Evolutionary conservation across 1,139 yeast species (phyloP), one percentile per base, ranked within the genome.

Genomic region (Kazachstania sp.): DNA sequence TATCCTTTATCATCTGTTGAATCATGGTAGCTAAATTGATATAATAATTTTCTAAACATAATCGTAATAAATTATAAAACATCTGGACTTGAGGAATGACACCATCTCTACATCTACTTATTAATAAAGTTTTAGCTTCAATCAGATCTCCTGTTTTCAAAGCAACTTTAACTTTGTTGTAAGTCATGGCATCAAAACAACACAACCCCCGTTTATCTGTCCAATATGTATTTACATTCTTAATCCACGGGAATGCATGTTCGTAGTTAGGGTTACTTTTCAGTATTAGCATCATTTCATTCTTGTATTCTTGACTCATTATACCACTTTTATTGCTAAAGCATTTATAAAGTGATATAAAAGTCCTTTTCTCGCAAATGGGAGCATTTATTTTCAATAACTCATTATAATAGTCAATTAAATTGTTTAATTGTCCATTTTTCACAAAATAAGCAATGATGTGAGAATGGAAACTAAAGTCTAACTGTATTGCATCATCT

Each of bases 371-470:
- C 11, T 37, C 31, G 8, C 37, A 29, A 16, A 48, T 15, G 1
- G 37, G 18, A 12, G 41, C 15, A 16, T 37, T 32, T 6, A 19
- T 39, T 13, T 36, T 39, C 13, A 40, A 18, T 20, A 46, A 35
- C 8, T 40, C 41, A 2, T 52, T 46, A 32, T 54, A 53, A 45
- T 58, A 59, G 13, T 48, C 48, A 8, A 56, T 39, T 13, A 60
- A 44, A 26, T 54, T 50, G 2, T 37, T 40, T 7, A 60, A 30
- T 18, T 51, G 49, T 9, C 63, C 62, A 11, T 49, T 48, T 23
- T 51, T 54, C 8, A 53, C 53, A 46, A 59, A 61, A 49, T 57
- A 57, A 19, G 48, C 49, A 11, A 55, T 50, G 26, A 59, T 47
- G 6, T 48, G 40, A 4, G 42, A 29, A 44, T 60, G 58, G 28